phyloP scores from a whole-genome alignment of 2,329 filamentous ascomycete species.

The Aspergillus flavus region DNA sequence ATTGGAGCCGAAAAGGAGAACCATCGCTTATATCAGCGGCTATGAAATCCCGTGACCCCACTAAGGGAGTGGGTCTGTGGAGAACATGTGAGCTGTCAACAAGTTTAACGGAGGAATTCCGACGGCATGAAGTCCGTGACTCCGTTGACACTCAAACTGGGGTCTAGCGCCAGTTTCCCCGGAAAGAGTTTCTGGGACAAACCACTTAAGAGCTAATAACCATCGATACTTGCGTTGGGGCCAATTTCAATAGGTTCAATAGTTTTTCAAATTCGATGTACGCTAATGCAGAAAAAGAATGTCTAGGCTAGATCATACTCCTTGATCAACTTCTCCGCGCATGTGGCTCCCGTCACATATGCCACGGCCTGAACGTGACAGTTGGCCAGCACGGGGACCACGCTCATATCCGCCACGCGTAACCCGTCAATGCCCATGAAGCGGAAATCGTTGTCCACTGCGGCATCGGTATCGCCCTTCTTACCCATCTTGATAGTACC shows the following conservation, averaged over 20 bases:
- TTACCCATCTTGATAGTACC: slow-evolving; percentile 62
- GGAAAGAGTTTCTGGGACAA: not conserved
- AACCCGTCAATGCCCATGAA: slow-evolving; percentile 42
- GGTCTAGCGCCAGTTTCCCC: not conserved
- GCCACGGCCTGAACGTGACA: slow-evolving; percentile 58
- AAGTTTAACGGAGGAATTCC: not conserved
- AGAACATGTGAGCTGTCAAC: not conserved
- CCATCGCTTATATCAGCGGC: not conserved
- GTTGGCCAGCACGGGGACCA: slow-evolving; percentile 46
- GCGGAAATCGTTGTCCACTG: slow-evolving; percentile 50
- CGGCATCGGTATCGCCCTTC: slow-evolving; percentile 44
- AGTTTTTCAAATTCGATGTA: not conserved
- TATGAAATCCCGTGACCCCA: not conserved
- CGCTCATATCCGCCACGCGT: slow-evolving; percentile 48
- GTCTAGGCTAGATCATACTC: slow-evolving; percentile 44
- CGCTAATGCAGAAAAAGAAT: not conserved
- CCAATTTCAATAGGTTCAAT: not conserved
- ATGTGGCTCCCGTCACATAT: slow-evolving; percentile 56
- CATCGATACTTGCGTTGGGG: not conserved
- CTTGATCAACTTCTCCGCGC: slow-evolving; percentile 53
- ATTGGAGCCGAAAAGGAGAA: not conserved
- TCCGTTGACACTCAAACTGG: not conserved
- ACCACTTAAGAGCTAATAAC: not conserved
- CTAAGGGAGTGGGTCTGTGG: not conserved
- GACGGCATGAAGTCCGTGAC: not conserved